Conservation (phyloP, 2,329 filamentous ascomycete genomes). For the Xylariaceae sp. region DNA sequence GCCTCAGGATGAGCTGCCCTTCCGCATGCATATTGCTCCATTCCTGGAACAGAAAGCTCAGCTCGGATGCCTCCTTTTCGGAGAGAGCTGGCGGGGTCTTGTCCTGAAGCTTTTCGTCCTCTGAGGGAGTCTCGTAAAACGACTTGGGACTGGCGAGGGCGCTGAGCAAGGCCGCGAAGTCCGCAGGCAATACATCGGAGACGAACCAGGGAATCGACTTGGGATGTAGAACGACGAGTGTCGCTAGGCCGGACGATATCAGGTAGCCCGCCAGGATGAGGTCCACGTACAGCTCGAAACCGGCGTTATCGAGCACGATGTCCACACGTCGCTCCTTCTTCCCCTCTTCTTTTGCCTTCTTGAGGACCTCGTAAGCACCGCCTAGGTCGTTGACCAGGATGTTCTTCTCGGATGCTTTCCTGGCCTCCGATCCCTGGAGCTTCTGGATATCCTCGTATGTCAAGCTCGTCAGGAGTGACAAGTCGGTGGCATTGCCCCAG, state of each 20-base stretch:
- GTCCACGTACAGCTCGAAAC: conserved; percentile 96
- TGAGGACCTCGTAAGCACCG: conserved; percentile 63
- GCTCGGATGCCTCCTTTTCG: conserved; percentile 59
- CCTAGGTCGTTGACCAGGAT: conserved; percentile 84
- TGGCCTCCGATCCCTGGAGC: conserved; percentile 80
- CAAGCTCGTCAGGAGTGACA: conserved; percentile 83
- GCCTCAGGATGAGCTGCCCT: conserved; percentile 74
- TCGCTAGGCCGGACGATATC: conserved; percentile 77
- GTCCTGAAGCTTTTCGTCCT: conserved; percentile 56
- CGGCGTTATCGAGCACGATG: conserved; percentile 93
- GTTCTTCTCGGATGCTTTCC: conserved; percentile 84
- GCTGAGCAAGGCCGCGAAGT: conserved; percentile 77
- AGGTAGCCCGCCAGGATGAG: conserved; percentile 88
- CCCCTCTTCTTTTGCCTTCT: conserved; percentile 56
- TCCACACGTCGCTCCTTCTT: conserved; percentile 74
- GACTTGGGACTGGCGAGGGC: conserved; percentile 69
- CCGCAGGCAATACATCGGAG: conserved; percentile 81
- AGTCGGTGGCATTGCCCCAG: conserved; percentile 94
- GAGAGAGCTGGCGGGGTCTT: conserved; percentile 58
- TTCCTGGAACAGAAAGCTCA: conserved; percentile 73
- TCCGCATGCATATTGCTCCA: conserved; percentile 78
- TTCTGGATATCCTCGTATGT: conserved; percentile 97
- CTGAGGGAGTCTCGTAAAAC: conserved; percentile 72
- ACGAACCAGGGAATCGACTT: conserved; percentile 99
- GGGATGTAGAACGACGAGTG: conserved; percentile 80